Base-by-base conservation (phyloP, 352 stramenopile genomes). In the Globisporangium orthogonon region DNA sequence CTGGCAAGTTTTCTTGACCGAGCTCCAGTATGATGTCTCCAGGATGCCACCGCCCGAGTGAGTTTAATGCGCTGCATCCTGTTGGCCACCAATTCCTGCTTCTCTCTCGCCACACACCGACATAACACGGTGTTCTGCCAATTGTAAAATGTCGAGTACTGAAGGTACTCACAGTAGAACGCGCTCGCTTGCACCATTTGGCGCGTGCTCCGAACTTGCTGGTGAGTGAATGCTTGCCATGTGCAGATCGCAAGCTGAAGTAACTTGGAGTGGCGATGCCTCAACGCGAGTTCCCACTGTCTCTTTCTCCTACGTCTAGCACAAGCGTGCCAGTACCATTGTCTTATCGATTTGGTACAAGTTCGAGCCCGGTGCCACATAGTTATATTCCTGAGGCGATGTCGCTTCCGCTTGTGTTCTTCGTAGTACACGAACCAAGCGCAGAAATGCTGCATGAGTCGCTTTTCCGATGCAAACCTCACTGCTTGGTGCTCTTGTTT, bases 151-250 rank as follows among this genome's bases (percentile, higher is more conserved):
- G 51, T 35, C 4, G 71, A 29, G 13, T 55, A 73, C 23, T 65
- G 18, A 0, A 76, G 46, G 49, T 68, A 76, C 30, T 73, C 60
- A 17, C 51, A 52, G 37, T 66, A 72, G 30, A 76, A 78, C 3
- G 29, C 62, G 0, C 50, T 44, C 10, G 70, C 70, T 14, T 49
- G 60, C 14, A 39, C 39, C 2, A 50, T 29, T 17, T 67, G 61
- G n/a, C 2, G 18, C 14, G 2, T 18, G 2, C 7, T 28, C 4
- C 40, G 33, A 15, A 29, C 39, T 9, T 28, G 46, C 5, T 49
- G 39, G 17, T 52, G 28, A 2, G 18, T 5, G 14, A 28, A 47
- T 18, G 13, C 15, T 6, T 35, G 37, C 52, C 52, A 60, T 5
- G 41, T 44, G 15, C 50, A 2, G 6, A 23, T 10, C 43, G n/a